phyloP scores from a whole-genome alignment of 805 yeast species.

The Danielia reshetovae region DNA sequence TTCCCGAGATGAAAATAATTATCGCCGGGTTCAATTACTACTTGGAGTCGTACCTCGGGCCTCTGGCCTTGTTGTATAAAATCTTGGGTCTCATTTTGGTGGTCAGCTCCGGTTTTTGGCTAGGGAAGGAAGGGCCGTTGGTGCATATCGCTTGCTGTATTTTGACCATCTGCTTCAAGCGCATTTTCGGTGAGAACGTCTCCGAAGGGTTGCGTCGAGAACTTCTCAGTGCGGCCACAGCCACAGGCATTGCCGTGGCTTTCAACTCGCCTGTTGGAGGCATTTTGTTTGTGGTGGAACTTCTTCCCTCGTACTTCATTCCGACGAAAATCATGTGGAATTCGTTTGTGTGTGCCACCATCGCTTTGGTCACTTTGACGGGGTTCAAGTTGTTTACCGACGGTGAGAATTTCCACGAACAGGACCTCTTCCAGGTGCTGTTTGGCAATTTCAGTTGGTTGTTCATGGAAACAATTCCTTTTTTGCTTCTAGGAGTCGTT shows the following conservation, averaged over 20 bases:
- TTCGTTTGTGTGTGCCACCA: constrained; percentile 74
- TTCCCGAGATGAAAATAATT: constrained; percentile 67
- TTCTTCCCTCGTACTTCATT: constrained; percentile 58
- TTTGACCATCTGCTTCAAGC: constrained; percentile 25
- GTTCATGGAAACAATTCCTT: constrained; percentile 65
- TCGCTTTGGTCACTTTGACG: constrained; percentile 57
- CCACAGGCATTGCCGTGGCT: constrained; percentile 82
- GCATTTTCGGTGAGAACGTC: constrained; percentile 22
- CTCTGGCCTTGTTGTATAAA: constrained; percentile 51
- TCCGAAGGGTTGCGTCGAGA: constrained; percentile 66
- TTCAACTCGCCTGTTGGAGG: constrained; percentile 89
- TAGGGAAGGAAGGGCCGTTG: constrained; percentile 84
- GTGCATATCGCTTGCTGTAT: constrained; percentile 74
- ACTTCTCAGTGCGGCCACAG: constrained; percentile 67
- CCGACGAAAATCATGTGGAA: constrained; percentile 74
- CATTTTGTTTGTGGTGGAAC: constrained; percentile 72
- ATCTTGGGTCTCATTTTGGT: constrained; percentile 56
- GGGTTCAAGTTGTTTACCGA: constrained; percentile 39
- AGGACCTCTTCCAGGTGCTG: constrained; percentile 57
- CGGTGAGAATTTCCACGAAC: constrained; percentile 39
- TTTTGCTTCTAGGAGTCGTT: constrained; percentile 60
- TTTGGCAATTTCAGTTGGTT: constrained; percentile 71
- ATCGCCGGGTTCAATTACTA: constrained; percentile 59
- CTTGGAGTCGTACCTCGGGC: constrained; percentile 45
- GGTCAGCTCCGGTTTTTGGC: constrained; percentile 75